These are phyloP conservation scores for Stephania japonica DNA, from an alignment of 164 flowering plant species.

Conservation along the genomic window DNA sequence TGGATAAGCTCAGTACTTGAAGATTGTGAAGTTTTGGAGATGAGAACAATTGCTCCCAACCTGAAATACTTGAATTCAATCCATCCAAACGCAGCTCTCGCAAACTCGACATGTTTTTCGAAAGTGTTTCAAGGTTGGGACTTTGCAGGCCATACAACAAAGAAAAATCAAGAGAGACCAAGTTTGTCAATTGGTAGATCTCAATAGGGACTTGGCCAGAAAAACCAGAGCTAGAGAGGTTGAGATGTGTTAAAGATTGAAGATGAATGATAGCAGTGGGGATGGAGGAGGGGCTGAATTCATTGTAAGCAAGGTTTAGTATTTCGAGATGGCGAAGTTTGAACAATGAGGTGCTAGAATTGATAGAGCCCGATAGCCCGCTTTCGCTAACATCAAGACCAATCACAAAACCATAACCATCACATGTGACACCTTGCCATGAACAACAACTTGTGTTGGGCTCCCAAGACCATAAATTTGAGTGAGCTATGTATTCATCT, in stretches of 20 bases:
- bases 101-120: constrained; percentile 20
- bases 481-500: neutral
- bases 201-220: constrained; percentile 31
- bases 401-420: neutral
- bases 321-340: neutral
- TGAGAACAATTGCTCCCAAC: neutral
- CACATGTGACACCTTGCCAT: constrained; percentile 22
- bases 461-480: constrained; percentile 29
- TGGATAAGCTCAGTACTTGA: neutral
- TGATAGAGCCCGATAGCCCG: neutral
- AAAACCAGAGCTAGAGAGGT: constrained; percentile 23
- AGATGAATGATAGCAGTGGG: neutral
- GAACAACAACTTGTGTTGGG: constrained; percentile 23
- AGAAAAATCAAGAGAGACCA: constrained; percentile 19
- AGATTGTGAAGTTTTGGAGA: neutral
- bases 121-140: constrained; percentile 11
- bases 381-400: neutral
- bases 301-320: neutral
- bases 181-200: constrained; percentile 21
- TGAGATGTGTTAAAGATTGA: neutral
- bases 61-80: constrained; percentile 16
- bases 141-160: no score
- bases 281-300: neutral
- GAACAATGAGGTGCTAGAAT: neutral
- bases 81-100: constrained; percentile 28